Evolutionary conservation across 2,329 filamentous ascomycete genomes (phyloP).

Genomic region (Trichoderma citrinoviride): DNA sequence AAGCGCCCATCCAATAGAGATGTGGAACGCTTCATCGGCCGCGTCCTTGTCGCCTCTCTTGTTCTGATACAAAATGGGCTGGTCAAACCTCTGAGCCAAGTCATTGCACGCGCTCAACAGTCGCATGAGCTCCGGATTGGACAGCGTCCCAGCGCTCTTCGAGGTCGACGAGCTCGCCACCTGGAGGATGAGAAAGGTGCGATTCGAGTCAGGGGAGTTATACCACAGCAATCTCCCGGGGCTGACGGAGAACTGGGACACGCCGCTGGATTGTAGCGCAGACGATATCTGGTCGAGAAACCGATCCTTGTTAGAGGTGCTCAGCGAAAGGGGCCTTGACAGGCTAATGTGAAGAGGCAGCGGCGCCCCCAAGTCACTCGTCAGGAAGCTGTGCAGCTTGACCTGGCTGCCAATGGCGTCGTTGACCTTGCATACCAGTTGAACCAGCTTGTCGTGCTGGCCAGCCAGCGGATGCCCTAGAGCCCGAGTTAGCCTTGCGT

Average conservation of each 20-base stretch:
- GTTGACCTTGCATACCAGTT: constrained; percentile 42
- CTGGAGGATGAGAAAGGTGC: constrained; percentile 81
- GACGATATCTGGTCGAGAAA: constrained; percentile 60
- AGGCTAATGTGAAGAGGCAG: constrained; percentile 88
- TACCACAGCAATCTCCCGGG: constrained; percentile 47
- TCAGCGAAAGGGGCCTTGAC: constrained; percentile 74
- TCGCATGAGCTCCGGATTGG: constrained; percentile 54
- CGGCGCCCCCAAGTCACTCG: constrained; percentile 72
- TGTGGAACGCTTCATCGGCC: constrained; percentile 63
- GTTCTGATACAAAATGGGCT: constrained; percentile 67
- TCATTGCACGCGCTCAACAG: constrained; percentile 68
- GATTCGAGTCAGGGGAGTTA: constrained; percentile 56
- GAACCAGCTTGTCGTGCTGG: constrained; percentile 48
- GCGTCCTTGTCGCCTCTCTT: constrained; percentile 23
- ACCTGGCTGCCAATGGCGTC: constrained; percentile 33
- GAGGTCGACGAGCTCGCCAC: constrained; percentile 41
- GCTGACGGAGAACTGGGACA: constrained; percentile 39
- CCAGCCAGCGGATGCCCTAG: constrained; percentile 53
- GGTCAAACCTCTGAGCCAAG: constrained; percentile 56
- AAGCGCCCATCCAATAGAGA: constrained; percentile 86
- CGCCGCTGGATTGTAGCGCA: constrained; percentile 35
- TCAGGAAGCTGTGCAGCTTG: constrained; percentile 66
- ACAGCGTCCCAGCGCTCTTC: constrained; percentile 29
- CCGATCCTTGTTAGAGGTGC: constrained; percentile 65
- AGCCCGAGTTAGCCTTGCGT: background rate